Percentiles rank a stretch among this genome's conserved stretches.
phyloP scores from a whole-genome alignment of 768 basidiomycete genomes.

The Naganishia onofrii region DNA sequence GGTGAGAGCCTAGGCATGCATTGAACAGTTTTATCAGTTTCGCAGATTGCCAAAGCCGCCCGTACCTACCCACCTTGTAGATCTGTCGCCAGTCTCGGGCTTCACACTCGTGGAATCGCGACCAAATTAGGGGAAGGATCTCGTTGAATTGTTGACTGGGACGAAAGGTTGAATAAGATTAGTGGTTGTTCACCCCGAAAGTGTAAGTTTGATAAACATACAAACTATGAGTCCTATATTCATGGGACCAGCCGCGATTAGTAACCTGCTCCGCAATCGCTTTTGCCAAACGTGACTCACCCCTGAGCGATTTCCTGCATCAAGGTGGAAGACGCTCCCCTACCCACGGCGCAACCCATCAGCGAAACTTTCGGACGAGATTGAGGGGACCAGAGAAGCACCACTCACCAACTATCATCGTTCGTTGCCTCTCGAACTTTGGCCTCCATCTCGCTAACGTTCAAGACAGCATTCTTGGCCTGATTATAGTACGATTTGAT shows the following conservation, averaged over 20 bases:
- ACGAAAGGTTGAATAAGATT: too few species aligned
- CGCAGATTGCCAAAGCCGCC: background rate
- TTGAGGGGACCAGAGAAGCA: background rate
- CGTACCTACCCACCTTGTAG: slow-evolving; percentile 69
- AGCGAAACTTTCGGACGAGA: background rate
- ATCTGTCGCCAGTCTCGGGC: slow-evolving; percentile 98
- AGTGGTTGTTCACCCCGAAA: background rate
- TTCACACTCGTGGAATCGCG: slow-evolving; percentile 66
- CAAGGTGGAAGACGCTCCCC: slow-evolving; percentile 95
- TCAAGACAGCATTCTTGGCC: slow-evolving; percentile 95
- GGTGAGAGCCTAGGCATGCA: slow-evolving; percentile 68
- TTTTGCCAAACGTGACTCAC: slow-evolving; percentile 57
- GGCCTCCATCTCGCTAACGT: slow-evolving; percentile 93
- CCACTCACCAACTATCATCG: slow-evolving; percentile 92
- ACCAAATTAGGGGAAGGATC: slow-evolving; percentile 96
- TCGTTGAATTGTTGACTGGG: slow-evolving; percentile 94
- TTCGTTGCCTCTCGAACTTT: slow-evolving; percentile 97
- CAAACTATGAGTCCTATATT: slow-evolving; percentile 92
- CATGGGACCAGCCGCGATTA: background rate
- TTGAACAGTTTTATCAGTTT: background rate
- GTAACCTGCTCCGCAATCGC: slow-evolving; percentile 9
- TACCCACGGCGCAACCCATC: slow-evolving; percentile 47
- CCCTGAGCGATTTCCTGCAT: slow-evolving; percentile 99
- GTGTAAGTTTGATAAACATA: slow-evolving; percentile 55
- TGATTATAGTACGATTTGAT: slow-evolving; percentile 93